phyloP scores from a whole-genome alignment of 2,329 filamentous ascomycete species.

The Periconia digitata region DNA sequence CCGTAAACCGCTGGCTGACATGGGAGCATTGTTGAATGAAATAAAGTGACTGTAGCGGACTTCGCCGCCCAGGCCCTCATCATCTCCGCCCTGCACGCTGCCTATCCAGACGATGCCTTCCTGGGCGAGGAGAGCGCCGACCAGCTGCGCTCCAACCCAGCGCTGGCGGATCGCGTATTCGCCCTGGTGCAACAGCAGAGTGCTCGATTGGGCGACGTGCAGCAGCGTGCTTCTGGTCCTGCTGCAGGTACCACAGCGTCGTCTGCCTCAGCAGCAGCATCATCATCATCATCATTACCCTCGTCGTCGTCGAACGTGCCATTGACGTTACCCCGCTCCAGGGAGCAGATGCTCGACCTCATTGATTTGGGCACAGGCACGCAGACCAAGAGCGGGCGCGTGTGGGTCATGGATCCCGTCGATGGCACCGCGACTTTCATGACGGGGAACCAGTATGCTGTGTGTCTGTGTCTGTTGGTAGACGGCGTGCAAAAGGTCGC shows the following conservation, averaged over 20 bases:
- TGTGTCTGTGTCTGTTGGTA: constrained; percentile 61
- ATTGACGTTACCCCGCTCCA: constrained; percentile 44
- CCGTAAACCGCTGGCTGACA: no score
- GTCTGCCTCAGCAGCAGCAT: constrained; percentile 3
- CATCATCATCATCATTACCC: no score
- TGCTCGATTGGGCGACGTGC: constrained; percentile 23
- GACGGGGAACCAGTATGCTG: constrained; percentile 62
- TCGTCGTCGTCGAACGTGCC: no score
- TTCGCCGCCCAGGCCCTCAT: constrained; percentile 65
- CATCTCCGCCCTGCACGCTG: constrained; percentile 57
- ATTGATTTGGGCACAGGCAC: constrained; percentile 60
- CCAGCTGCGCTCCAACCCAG: constrained; percentile 52
- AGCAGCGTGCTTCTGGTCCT: constrained; percentile 10
- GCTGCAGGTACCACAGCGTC: constrained; percentile 4
- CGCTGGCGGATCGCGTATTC: constrained; percentile 58
- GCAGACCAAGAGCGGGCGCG: constrained; percentile 47
- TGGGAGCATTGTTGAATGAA: no score
- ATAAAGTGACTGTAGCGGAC: constrained; percentile 66
- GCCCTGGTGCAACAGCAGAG: constrained; percentile 46
- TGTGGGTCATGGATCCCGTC: constrained; percentile 67
- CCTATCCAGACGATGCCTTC: constrained; percentile 59
- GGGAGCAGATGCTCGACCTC: constrained; percentile 61
- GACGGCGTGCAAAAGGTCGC: constrained; percentile 60
- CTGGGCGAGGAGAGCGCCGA: constrained; percentile 63
- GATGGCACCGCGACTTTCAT: constrained; percentile 67